Evolutionary conservation across 2,329 filamentous ascomycete species (phyloP).

Genomic region (Neoarthrinium moseri): DNA sequence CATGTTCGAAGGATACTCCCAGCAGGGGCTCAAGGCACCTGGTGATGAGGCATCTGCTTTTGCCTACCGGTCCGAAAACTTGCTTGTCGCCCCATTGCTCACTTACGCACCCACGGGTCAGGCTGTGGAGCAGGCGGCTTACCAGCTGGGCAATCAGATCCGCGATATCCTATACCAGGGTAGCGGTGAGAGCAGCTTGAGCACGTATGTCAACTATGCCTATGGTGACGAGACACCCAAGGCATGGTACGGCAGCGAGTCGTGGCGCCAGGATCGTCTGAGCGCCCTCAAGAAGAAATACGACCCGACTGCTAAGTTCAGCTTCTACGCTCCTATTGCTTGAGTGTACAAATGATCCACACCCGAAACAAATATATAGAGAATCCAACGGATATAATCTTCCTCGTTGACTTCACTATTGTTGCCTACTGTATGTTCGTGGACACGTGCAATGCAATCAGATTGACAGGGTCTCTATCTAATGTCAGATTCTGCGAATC

Average conservation of each 20-base stretch:
- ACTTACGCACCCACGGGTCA: constrained; percentile 30
- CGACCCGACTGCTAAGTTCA: constrained; percentile 6
- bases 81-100: constrained; percentile 31
- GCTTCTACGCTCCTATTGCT: constrained; percentile 11
- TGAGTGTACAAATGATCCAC: no score
- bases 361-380: no score
- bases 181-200: constrained; percentile 26
- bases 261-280: constrained; percentile 6
- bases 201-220: constrained; percentile 10
- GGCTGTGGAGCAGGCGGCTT: constrained; percentile 31
- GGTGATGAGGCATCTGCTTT: not conserved
- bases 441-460: no score
- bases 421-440: no score
- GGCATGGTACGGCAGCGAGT: constrained; percentile 7
- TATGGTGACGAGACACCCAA: constrained; percentile 2
- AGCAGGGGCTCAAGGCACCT: not conserved
- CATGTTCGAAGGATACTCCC: constrained; percentile 9
- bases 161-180: constrained; percentile 33
- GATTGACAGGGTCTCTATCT: no score
- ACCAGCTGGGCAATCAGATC: constrained; percentile 33
- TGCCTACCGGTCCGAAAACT: constrained; percentile 3
- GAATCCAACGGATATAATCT: no score
- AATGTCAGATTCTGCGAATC: no score
- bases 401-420: no score
- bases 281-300: constrained; percentile 5